Evolutionary conservation across 768 basidiomycete genomes (phyloP), one percentile per base, ranked within the genome.

Genomic region (Termitomyces sp.): DNA sequence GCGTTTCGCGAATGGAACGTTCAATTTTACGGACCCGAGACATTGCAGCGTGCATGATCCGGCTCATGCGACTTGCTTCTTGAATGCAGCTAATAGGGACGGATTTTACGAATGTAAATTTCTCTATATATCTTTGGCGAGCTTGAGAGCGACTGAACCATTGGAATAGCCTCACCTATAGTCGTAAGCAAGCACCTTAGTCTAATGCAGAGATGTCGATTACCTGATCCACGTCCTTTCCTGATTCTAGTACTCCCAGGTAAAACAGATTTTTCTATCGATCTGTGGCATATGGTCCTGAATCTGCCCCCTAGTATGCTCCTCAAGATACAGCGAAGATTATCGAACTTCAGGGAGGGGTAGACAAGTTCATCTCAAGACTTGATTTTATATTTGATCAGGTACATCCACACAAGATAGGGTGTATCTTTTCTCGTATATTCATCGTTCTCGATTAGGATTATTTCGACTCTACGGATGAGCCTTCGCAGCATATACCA

Each of bases 21-120:
- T 81, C 69, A 82, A 81, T 64, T 84, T 77, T 58, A 87, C 85
- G 1, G 85, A 87, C 66, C 85, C 85, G 4, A 72, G 85, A 37
- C 84, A 86, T 64, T 87, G 85, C 64, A 85, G 84, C 63, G 74
- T 82, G 42, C 79, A 87, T 57, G 84, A 86, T 61, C 85, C 84
- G 0, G 68, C 68, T 3, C 70, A 75, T 24, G 75, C 84, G 1
- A 84, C 83, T 0, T 87, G 85, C 61, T 86, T 83, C 71, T 66
- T 87, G 57, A 78, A 84, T 60, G 77, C 81, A 12, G 74, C 70
- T 16, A 79, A 80, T 33, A 67, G 75, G 12, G 84, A 87, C 65
- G 84, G 85, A 0, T 87, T 86, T 66, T 87, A 87, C 63, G 85
- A 87, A 72, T 75, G 74, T 70, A 44, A 18, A 61, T 53, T 42